Conservation (phyloP, 2,329 filamentous ascomycete genomes). For the Trichoderma guizhouense region DNA sequence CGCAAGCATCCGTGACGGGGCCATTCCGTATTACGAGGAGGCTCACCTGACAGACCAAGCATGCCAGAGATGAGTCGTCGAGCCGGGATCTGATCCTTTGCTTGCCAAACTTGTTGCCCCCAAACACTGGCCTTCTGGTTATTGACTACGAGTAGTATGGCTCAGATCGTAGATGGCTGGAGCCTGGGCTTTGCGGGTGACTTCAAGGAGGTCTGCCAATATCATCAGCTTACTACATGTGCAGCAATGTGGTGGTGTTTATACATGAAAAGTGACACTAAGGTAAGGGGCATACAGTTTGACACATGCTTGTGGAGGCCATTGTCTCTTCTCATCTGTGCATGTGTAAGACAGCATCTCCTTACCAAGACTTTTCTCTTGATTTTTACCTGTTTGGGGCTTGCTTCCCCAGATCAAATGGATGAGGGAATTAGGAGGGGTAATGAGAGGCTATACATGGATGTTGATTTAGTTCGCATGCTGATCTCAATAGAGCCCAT, state of each 20-base stretch:
- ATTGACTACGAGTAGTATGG: background rate
- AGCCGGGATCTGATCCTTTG: constrained; percentile 7
- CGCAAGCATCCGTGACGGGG: background rate
- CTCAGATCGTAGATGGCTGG: background rate
- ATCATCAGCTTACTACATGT: background rate
- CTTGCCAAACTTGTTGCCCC: background rate
- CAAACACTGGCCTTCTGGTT: background rate
- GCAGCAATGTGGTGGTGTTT: background rate
- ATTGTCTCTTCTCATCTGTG: background rate
- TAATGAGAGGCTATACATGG: background rate
- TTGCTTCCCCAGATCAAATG: background rate
- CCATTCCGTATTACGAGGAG: background rate
- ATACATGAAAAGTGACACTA: background rate
- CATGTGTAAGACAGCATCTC: background rate
- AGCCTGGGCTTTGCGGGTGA: background rate
- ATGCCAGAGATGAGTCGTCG: constrained; percentile 14
- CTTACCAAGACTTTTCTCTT: background rate
- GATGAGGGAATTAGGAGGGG: background rate
- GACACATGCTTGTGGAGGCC: background rate
- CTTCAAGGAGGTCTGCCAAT: background rate
- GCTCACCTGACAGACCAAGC: constrained; percentile 14
- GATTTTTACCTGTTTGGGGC: background rate
- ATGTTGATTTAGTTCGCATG: background rate
- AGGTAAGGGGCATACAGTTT: background rate
- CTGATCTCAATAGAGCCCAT: background rate